Base-by-base conservation (phyloP, 176 grass and related monocot genomes). In the Musa beccarii region DNA sequence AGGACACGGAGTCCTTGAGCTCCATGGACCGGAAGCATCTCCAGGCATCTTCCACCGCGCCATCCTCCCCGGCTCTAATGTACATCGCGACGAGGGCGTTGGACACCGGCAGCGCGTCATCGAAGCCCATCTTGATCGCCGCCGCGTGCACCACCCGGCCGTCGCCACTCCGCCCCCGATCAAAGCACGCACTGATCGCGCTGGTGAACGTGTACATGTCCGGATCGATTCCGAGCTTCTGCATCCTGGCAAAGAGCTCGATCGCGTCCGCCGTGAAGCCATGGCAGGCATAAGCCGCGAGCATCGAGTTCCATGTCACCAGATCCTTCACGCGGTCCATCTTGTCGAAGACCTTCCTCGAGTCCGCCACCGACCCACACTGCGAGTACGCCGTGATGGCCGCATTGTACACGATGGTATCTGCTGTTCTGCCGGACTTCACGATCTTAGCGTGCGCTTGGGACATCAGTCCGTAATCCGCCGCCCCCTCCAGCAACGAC, bases 141-240 rank as follows among this genome's bases (percentile, higher is more conserved):
- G 85, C 69, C 51, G 73, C 61, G 54, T 92, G 86, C 74, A 92
- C 73, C 25, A 16, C 49, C 24, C 59, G 86, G 34, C 87, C 90
- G 51, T 65, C 43, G 50, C 63, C 78, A 0, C 68, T 63, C 74
- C 51, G 22, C 4, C 53, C 79, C 2, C 79, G 73, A 25, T 80
- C 64, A 0, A 78, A 78, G 69, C 84, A 89, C 14, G 66, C 84
- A 69, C 87, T 85, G 71, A 89, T 17, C 17, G 82, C 76, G 79
- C 86, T 92, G 6, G 87, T 89, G 53, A 89, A 92, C 61, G 86
- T 92, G 63, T 87, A 89, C 76, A 89, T 73, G 75, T 89, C 87
- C 72, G 67, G 84, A 53, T 43, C 68, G 1, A 85, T 0, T 72
- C 73, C 69, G 49, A 66, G 57, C 70, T 34, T 75, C 8, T 23